Base-by-base conservation (phyloP, 352 stramenopile genomes). In the Phytophthora sojae region DNA sequence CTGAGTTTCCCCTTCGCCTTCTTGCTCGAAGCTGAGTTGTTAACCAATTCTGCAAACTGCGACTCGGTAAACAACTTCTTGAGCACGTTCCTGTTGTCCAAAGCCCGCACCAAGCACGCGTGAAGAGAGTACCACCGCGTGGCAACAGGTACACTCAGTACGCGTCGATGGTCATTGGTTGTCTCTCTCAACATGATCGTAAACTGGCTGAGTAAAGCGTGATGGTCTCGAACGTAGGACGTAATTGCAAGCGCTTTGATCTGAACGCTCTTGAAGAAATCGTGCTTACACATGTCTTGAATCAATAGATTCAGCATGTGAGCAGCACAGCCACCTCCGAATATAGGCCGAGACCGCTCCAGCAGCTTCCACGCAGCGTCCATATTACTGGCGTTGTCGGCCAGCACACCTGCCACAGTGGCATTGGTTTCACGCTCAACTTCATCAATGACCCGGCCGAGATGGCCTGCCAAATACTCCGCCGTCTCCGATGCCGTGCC, bases 301-400 rank as follows among this genome's bases (percentile, higher is more conserved):
- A 69, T 68, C 42, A 69, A 29, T 21, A 61, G 62, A 53, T 69
- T 61, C 8, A 69, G 47, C 7, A 49, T 12, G 21, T 69, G 61
- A 42, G 53, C 53, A n/a, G 52, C 8, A 21, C 53, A 69, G 14
- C 53, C 52, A 39, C 61, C 39, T 57, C 26, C 44, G 42, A 62
- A 68, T 7, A 69, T 61, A 9, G 44, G 61, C n/a, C 52, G 44
- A 21, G 52, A 51, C 1, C 26, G 44, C 53, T 57, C 53, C 53
- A 62, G 35, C 21, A 52, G 14, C 6, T 61, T 19, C 47, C 58
- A 65, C 17, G 58, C 45, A 51, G 47, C 12, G 7, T 9, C 25
- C 53, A 69, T 62, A 17, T 58, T 62, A 29, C 42, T 58, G 12
- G 53, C 61, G 57, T 69, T 62, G 30, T 57, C 61, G 4, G 44